Evolutionary conservation across 106 monocot genomes (phyloP).

Genomic region (Triglochin maritima): DNA sequence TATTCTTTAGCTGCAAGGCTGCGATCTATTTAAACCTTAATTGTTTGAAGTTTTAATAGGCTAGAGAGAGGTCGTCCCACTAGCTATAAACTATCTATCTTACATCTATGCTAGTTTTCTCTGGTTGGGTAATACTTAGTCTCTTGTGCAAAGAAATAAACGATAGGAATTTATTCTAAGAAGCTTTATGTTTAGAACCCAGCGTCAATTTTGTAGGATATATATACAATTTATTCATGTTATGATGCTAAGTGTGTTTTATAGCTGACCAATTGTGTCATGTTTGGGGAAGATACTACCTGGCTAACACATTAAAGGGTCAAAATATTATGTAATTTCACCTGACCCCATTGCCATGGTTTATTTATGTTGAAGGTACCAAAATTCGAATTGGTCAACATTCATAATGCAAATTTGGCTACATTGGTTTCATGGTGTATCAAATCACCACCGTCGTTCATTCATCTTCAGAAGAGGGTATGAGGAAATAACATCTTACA

Average conservation of each 20-base stretch:
- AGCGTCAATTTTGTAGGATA: not conserved
- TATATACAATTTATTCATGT: no score
- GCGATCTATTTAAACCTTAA: no score
- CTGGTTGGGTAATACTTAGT: no score
- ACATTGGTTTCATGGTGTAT: slow-evolving; percentile 60
- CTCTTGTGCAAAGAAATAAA: slow-evolving; percentile 4
- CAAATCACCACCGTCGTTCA: slow-evolving; percentile 43
- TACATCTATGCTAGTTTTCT: no score
- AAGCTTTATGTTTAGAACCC: slow-evolving; percentile 41
- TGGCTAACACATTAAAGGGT: slow-evolving; percentile 19
- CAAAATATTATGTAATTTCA: slow-evolving; percentile 29
- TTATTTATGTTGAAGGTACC: slow-evolving; percentile 62
- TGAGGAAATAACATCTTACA: slow-evolving; percentile 50
- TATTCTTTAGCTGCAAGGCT: no score
- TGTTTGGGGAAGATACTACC: slow-evolving; percentile 8
- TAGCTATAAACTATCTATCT: no score
- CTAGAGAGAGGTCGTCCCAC: no score
- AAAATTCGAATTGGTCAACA: slow-evolving; percentile 64
- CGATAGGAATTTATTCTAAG: no score
- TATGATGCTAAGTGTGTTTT: no score
- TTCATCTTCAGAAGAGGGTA: slow-evolving; percentile 56
- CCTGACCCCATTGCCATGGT: slow-evolving; percentile 45
- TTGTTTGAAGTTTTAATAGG: no score
- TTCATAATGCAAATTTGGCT: slow-evolving; percentile 79
- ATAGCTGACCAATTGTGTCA: no score